Conservation (phyloP, 495 filamentous ascomycete genomes). For the Neurospora sp. region DNA sequence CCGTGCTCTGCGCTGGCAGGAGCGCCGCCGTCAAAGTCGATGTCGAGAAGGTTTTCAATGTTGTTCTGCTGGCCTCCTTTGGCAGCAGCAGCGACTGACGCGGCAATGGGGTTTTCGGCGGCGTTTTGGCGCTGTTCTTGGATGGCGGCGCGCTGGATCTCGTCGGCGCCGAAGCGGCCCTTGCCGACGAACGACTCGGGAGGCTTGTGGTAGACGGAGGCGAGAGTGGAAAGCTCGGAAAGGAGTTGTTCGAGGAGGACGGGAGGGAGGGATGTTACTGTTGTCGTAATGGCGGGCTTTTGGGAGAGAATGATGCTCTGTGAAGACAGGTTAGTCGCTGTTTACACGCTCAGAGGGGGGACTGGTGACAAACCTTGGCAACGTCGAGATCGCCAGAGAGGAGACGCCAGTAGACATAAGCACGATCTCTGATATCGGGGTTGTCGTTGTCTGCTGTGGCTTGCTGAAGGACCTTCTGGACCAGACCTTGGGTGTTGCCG, state of each 20-base stretch:
- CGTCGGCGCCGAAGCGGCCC: conserved; percentile 78
- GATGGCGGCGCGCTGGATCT: conserved; percentile 89
- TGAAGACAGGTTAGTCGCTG: background rate
- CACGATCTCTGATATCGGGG: conserved; percentile 87
- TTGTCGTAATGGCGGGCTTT: conserved; percentile 93
- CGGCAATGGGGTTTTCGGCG: conserved; percentile 88
- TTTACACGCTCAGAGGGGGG: background rate
- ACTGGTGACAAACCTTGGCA: conserved; percentile 42
- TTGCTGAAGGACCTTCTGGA: conserved; percentile 96
- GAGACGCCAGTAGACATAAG: conserved; percentile 99
- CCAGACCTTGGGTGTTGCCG: conserved; percentile 86
- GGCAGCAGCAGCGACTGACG: conserved; percentile 63
- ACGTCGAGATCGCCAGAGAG: conserved; percentile 86
- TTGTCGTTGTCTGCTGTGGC: conserved; percentile 98
- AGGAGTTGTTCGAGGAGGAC: conserved; percentile 94
- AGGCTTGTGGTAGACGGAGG: conserved; percentile 95
- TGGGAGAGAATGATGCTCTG: conserved; percentile 82
- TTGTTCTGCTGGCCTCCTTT: conserved; percentile 55
- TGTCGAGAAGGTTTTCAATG: conserved; percentile 90
- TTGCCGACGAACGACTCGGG: conserved; percentile 96
- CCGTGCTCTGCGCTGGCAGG: conserved; percentile 78
- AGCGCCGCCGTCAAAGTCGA: conserved; percentile 93
- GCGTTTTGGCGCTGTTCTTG: conserved; percentile 90
- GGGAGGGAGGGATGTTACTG: conserved; percentile 88
- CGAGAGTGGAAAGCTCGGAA: conserved; percentile 88